Conservation (phyloP, 768 basidiomycete species). For the Suillus subluteus region DNA sequence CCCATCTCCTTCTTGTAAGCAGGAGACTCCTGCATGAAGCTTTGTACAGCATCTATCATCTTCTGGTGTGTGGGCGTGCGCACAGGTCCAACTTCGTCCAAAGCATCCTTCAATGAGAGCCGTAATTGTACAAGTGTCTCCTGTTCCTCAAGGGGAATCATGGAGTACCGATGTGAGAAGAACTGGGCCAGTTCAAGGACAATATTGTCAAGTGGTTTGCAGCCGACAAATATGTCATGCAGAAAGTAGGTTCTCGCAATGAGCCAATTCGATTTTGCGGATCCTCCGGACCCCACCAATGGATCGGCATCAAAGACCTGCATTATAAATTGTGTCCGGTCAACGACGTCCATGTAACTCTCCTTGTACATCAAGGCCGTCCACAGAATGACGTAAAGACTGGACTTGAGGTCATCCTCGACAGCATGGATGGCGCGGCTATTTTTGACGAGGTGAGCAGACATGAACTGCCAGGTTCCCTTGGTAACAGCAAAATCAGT, state of each 20-base stretch:
- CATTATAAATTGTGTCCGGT: not conserved
- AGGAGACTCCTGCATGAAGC: too few species aligned
- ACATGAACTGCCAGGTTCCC: slow-evolving; percentile 13
- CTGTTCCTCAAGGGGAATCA: too few species aligned
- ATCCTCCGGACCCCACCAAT: not conserved
- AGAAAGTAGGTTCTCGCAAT: not conserved
- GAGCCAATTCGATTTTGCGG: not conserved
- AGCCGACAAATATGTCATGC: not conserved
- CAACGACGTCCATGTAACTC: not conserved
- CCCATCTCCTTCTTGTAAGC: too few species aligned
- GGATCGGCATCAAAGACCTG: not conserved
- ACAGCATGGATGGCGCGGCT: not conserved
- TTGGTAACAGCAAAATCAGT: not conserved
- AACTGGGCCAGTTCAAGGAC: not conserved
- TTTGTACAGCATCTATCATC: too few species aligned
- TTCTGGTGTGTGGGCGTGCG: too few species aligned
- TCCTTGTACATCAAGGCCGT: not conserved
- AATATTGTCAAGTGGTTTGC: not conserved
- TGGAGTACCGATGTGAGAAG: too few species aligned
- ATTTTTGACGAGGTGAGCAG: slow-evolving; percentile 3
- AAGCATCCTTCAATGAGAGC: too few species aligned
- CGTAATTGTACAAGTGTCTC: too few species aligned
- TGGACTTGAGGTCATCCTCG: slow-evolving; percentile 8
- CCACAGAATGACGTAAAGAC: slow-evolving; percentile 8
- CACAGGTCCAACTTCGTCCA: too few species aligned